Conservation (phyloP, 331 rosid species). For the Telfairia occidentalis region DNA sequence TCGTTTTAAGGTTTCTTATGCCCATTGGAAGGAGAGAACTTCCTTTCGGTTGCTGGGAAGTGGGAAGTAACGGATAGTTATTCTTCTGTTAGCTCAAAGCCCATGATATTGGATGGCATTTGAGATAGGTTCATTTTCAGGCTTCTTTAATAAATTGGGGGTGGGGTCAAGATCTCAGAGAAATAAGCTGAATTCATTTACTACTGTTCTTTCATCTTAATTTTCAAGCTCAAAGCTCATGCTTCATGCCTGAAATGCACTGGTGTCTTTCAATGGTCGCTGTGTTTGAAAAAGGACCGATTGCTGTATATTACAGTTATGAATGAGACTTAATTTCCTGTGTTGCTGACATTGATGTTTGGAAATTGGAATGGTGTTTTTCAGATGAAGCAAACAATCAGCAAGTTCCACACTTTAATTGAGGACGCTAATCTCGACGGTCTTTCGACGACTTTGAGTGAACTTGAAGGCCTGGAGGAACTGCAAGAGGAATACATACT, state of each 20-base stretch:
- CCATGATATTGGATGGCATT: neutral
- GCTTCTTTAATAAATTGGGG: neutral
- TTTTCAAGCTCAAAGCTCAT: neutral
- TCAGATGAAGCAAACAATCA: slow-evolving; percentile 67
- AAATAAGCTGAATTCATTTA: no score
- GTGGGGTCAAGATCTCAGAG: neutral
- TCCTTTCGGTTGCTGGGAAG: neutral
- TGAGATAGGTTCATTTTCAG: neutral
- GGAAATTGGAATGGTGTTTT: slow-evolving; percentile 7
- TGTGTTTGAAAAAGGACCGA: neutral
- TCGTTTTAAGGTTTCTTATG: neutral
- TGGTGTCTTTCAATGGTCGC: neutral
- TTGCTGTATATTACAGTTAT: neutral
- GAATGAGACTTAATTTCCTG: neutral
- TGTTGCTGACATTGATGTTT: neutral
- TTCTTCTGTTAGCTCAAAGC: neutral
- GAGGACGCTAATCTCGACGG: slow-evolving; percentile 65
- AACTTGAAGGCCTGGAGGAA: slow-evolving; percentile 64
- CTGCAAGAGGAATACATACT: slow-evolving; percentile 60
- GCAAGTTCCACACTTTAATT: slow-evolving; percentile 41
- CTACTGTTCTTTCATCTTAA: neutral
- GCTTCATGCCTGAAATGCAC: neutral
- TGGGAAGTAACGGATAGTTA: neutral
- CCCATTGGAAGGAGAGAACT: neutral
- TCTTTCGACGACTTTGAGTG: slow-evolving; percentile 40